Percentiles rank a stretch among this genome's conserved stretches.
Evolutionary conservation across 129 eudicot species (phyloP).

Genomic region (Tanacetum coccineum): DNA sequence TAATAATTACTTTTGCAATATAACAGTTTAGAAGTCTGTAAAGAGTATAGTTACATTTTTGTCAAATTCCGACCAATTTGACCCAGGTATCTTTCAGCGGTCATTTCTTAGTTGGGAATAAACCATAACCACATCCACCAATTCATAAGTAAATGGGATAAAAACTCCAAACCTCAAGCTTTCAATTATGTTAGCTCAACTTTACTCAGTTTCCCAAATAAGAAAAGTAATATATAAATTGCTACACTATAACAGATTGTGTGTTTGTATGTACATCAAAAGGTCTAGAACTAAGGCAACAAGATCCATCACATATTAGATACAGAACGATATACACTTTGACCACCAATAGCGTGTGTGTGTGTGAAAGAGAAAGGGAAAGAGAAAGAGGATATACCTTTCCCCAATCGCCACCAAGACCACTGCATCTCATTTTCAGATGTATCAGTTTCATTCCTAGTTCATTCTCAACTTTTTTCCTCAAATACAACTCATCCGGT

Average conservation of each 20-base stretch:
- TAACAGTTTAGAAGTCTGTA: background rate
- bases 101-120: background rate
- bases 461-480: conserved; percentile 88
- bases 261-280: conserved; percentile 17
- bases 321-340: conserved; percentile 1
- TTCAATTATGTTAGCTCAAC: background rate
- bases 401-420: conserved; percentile 90
- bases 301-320: conserved; percentile 9
- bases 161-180: background rate
- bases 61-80: background rate
- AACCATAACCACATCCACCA: background rate
- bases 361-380: conserved; percentile 7
- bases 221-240: background rate
- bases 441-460: conserved; percentile 77
- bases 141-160: background rate
- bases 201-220: background rate
- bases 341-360: background rate
- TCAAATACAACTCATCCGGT: conserved; percentile 70
- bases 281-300: conserved; percentile 8
- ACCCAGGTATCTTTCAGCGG: background rate
- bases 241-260: background rate
- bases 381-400: conserved; percentile 49
- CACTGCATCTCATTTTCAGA: conserved; percentile 90
- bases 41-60: background rate
- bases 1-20: background rate